Evolutionary conservation across 768 basidiomycete species (phyloP), one percentile per base, ranked within the genome.

Genomic region (Pisolithus sp.): DNA sequence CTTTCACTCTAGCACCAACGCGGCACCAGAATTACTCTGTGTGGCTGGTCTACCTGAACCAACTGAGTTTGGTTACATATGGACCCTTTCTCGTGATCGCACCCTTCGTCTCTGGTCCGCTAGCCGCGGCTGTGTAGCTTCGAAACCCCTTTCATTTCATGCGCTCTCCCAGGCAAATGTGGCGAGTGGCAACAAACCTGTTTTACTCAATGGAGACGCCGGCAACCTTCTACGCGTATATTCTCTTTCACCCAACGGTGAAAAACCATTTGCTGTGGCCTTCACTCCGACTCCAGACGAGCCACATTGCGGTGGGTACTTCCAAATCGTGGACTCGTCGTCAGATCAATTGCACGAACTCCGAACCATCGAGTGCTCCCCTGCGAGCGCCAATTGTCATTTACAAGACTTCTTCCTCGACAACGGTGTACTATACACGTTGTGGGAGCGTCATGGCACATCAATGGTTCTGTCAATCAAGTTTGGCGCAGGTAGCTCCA

Each of bases 61-160:
- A 17, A 86, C 85, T 13, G 86, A 88, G 62, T 74, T 87, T 51
- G 78, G 76, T 34, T 76, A 88, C 59, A 72, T 86, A 20, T 95
- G 90, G 81, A 85, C 92, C 1, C 76, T 98, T 39, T 93, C 93
- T 8, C 77, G 92, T 50, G 92, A 96, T 71, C 79, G 87, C 50
- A 85, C 83, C 31, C 73, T 98, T 39, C 79, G 92, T 37, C 73
- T 89, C 40, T 97, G 93, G 93, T 86, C 87, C 56, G 76, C 83
- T 26, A 80, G 85, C 64, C 73, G 81, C 50, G 84, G 84, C 41
- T 86, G 89, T 62, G 76, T 85, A n/a, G 78, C 82, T 28, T 79
- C 80, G 30, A 83, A 78, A 62, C 66, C 71, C 10, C 68, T 88
- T 41, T 72, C 79, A 10, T 62, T 63, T 28, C 52, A 67, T 68